phyloP scores from a whole-genome alignment of 305 asterid genomes.

The Fraxinus floribunda region DNA sequence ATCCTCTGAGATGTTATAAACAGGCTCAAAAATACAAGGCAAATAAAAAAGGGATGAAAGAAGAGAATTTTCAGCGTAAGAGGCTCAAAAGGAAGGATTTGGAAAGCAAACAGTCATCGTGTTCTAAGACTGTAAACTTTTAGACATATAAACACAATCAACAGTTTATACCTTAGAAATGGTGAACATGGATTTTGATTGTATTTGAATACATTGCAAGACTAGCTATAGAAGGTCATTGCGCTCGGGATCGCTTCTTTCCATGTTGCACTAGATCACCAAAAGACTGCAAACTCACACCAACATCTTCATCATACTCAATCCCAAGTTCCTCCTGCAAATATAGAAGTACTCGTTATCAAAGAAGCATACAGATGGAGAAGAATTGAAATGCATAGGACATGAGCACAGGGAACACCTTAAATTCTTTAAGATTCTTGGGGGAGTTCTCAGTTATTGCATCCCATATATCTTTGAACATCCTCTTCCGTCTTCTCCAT shows the following conservation, averaged over 20 bases:
- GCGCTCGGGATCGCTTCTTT: slow-evolving; percentile 59
- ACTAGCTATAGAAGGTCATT: slow-evolving; percentile 23
- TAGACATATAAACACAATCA: not conserved
- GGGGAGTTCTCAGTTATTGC: slow-evolving; percentile 94
- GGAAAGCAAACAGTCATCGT: not conserved
- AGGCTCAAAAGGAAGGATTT: not conserved
- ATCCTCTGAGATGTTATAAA: not conserved
- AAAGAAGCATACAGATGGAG: not conserved
- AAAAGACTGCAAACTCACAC: slow-evolving; percentile 71
- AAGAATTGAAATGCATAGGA: not conserved
- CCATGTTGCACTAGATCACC: slow-evolving; percentile 51
- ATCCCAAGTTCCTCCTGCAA: slow-evolving; percentile 90
- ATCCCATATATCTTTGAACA: slow-evolving; percentile 91
- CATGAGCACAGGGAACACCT: slow-evolving; percentile 38
- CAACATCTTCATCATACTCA: slow-evolving; percentile 88
- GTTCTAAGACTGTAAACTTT: not conserved
- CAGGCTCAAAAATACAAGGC: not conserved
- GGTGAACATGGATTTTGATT: not conserved
- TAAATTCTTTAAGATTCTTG: slow-evolving; percentile 74
- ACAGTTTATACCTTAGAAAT: not conserved
- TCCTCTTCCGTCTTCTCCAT: slow-evolving; percentile 90
- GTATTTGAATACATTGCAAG: not conserved
- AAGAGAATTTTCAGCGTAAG: not conserved
- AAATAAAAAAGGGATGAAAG: not conserved
- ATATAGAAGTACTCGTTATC: slow-evolving; percentile 6